Base-by-base conservation (phyloP, 2,329 filamentous ascomycete genomes). In the Claviceps cyperi region DNA sequence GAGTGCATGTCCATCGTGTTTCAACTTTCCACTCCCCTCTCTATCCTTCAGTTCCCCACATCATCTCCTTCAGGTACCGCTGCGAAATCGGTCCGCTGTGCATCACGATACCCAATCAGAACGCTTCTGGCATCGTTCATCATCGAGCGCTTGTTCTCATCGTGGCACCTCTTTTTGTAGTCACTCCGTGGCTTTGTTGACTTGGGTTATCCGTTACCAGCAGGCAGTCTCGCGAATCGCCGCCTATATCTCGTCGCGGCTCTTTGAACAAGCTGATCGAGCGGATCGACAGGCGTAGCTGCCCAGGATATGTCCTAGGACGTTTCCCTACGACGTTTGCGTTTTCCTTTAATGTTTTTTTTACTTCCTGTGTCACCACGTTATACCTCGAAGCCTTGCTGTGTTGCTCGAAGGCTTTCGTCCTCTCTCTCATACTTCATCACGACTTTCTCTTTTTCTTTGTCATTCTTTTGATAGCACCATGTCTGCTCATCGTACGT, bases 401-500 rank as follows among this genome's bases (percentile, higher is more conserved):
- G 19, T 47, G 7, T 28, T 17, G n/a, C 19, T 39, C 24, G n/a
- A 43, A 28, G 15, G 38, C 14, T 41, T 14, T 15, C 15, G 43
- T 22, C 14, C 24, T 43, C 45, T 17, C 40, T 13, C 21, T 35
- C 47, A 5, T 22, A 8, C 15, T 35, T 32, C 9, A 11, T 50
- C 17, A 35, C 7, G 36, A 43, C 32, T 21, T 45, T 24, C 32
- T 46, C 17, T 15, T 15, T n/a, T 52, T 22, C 35, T 22, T 17
- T 41, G 13, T 41, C 28, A 32, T 21, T 41, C 21, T 22, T 41
- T 41, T 15, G 11, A 5, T 22, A 49, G 36, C 48, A 56, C 38
- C 50, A 60, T 60, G 58, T 58, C 56, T 55, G 49, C 53, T 44
- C 53, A 57, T 53, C 52, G 58, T 60, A 55, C 44, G 58, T 55